A percentile compares a stretch with the other conserved stretches of the same genome.
Evolutionary conservation across 2,329 filamentous ascomycete genomes (phyloP).

Genomic region (Lasiodiplodia citricola): DNA sequence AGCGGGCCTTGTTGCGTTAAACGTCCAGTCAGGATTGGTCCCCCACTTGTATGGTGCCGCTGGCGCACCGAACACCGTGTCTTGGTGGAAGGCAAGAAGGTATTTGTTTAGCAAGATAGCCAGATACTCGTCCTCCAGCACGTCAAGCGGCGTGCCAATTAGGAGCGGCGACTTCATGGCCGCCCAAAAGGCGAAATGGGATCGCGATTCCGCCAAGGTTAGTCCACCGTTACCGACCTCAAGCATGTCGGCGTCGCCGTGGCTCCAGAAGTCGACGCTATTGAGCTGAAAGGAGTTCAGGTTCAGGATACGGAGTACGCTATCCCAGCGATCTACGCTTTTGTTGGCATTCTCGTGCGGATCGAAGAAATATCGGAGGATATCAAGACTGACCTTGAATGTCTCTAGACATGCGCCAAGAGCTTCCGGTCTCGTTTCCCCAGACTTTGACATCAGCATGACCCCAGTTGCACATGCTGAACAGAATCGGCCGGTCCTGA

Average conservation of each 20-base stretch:
- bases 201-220: slow-evolving; percentile 38
- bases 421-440: slow-evolving; percentile 56
- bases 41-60: slow-evolving; percentile 54
- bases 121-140: slow-evolving; percentile 46
- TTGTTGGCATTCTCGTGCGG: too few relatives aligned
- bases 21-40: slow-evolving; percentile 56
- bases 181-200: slow-evolving; percentile 49
- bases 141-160: slow-evolving; percentile 48
- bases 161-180: slow-evolving; percentile 50
- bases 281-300: slow-evolving; percentile 42
- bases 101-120: slow-evolving; percentile 47
- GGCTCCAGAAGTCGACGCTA: slow-evolving; percentile 46
- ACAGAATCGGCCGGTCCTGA: slow-evolving; percentile 55
- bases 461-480: slow-evolving; percentile 62
- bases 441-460: slow-evolving; percentile 56
- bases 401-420: slow-evolving; percentile 43
- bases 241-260: slow-evolving; percentile 47
- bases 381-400: slow-evolving; percentile 25
- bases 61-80: slow-evolving; percentile 48
- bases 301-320: slow-evolving; percentile 43
- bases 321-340: background rate
- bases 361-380: too few relatives aligned
- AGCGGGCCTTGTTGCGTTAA: slow-evolving; percentile 44
- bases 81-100: slow-evolving; percentile 53
- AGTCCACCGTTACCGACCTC: slow-evolving; percentile 49